phyloP scores from a whole-genome alignment of 148 eudicot genomes.

The Dianthus caryophyllus region DNA sequence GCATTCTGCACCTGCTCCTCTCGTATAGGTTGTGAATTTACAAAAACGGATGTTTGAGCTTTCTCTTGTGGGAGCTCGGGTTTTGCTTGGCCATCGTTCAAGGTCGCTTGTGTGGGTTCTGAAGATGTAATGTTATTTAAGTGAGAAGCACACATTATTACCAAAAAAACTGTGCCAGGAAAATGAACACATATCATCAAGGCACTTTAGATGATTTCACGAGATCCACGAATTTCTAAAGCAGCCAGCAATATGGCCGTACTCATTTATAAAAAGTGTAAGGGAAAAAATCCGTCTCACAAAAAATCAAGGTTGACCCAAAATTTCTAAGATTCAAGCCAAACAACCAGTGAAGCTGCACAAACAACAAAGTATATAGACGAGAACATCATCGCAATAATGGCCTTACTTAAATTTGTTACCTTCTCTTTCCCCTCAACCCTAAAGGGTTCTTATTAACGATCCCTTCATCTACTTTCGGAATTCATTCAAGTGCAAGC shows the following conservation, averaged over 20 bases:
- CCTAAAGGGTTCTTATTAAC: neutral
- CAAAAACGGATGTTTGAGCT: slow-evolving; percentile 64
- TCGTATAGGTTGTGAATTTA: slow-evolving; percentile 75
- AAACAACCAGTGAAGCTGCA: too few relatives aligned
- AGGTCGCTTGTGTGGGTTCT: slow-evolving; percentile 33
- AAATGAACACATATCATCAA: neutral
- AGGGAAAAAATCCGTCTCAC: neutral
- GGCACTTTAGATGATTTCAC: neutral
- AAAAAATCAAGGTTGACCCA: neutral
- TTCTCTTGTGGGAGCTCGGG: slow-evolving; percentile 39
- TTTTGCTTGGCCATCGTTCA: slow-evolving; percentile 28
- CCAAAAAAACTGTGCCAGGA: neutral
- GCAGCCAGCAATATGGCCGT: neutral
- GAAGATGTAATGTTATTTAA: slow-evolving; percentile 27
- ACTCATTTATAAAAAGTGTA: neutral
- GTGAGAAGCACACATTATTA: neutral
- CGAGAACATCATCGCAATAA: too few relatives aligned
- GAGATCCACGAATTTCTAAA: neutral
- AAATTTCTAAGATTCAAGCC: neutral
- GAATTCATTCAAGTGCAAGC: neutral
- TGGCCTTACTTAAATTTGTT: too few relatives aligned
- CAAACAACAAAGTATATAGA: too few relatives aligned
- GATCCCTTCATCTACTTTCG: neutral
- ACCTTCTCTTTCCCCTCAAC: too few relatives aligned
- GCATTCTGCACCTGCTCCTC: slow-evolving; percentile 97